Evolutionary conservation across 1,284 basidiomycete species (phyloP).

Genomic region (Mycena citricolor): DNA sequence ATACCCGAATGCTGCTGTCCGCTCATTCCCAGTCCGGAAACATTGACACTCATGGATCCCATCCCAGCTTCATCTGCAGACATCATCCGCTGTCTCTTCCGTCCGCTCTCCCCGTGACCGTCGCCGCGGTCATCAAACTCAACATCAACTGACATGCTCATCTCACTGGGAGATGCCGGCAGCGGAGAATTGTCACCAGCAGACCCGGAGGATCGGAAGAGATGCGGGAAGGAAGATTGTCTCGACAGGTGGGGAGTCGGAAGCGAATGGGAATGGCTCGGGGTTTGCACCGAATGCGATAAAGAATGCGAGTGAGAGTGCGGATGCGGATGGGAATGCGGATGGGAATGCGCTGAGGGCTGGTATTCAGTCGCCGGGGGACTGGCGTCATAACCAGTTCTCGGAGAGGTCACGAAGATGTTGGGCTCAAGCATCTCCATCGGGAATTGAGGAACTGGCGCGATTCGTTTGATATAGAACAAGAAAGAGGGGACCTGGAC

Average conservation of each 20-base stretch:
- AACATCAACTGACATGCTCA: too few relatives aligned
- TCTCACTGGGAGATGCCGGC: slow-evolving; percentile 20
- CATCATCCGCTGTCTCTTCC: slow-evolving; percentile 24
- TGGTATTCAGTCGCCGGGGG: slow-evolving; percentile 63
- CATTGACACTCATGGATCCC: too few relatives aligned
- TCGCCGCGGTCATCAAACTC: too few relatives aligned
- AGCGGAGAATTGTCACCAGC: too few relatives aligned
- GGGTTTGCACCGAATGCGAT: too few relatives aligned
- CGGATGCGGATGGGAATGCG: slow-evolving; percentile 28
- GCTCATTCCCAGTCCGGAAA: too few relatives aligned
- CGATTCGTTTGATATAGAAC: slow-evolving; percentile 6
- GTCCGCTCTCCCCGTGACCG: too few relatives aligned
- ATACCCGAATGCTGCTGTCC: too few relatives aligned
- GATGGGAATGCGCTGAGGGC: slow-evolving; percentile 33
- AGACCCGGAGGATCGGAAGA: too few relatives aligned
- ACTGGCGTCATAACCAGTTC: slow-evolving; percentile 59
- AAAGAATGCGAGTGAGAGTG: slow-evolving; percentile 39
- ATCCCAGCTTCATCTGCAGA: slow-evolving; percentile 14
- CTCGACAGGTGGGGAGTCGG: too few relatives aligned
- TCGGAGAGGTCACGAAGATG: slow-evolving; percentile 70
- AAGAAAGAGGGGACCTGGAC: slow-evolving; percentile 27
- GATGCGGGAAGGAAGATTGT: too few relatives aligned
- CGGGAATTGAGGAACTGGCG: slow-evolving; percentile 63
- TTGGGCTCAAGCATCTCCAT: slow-evolving; percentile 55
- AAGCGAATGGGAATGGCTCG: too few relatives aligned